Evolutionary conservation across 169 alveolate species (phyloP), one percentile per base, ranked within the genome.

Genomic region (Babesia ovis): DNA sequence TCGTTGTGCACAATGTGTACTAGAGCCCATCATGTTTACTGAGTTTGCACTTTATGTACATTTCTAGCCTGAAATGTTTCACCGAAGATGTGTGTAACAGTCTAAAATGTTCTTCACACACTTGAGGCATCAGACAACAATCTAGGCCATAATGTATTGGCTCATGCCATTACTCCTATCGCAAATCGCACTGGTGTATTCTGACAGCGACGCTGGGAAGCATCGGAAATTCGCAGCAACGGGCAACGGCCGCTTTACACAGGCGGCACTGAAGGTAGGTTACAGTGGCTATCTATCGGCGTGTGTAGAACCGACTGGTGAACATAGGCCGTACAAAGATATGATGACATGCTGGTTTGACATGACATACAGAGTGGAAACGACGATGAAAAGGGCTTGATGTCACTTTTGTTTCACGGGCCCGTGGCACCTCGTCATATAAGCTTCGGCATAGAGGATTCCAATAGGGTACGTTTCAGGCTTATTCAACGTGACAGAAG

Each of bases 371-470:
- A 64, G 74, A 57, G 46, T n/a, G 67, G 56, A 0, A 20, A 61
- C 31, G 41, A 60, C 35, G 45, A 61, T 23, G 73, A 50, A 22
- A 53, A 66, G 50, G 64, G 71, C 3, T n/a, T 77, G 37, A 42
- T 77, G 67, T 77, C 86, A 18, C 73, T 77, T 42, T 57, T 77
- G 8, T 77, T 77, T 42, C 86, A 77, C 67, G 73, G 73, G 25
- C 67, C 60, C 31, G 82, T 77, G 35, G 41, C 76, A 18, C 68
- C 76, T 32, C 32, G 82, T 23, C 57, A 71, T 35, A 51, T 77
- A 39, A 67, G 55, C 57, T 39, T 77, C 37, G 86, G 86, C 25
- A 14, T 77, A 48, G 86, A 77, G 46, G 86, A 77, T 57, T 77
- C 86, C 59, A 77, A 77, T 70, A 12, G 22, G 86, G 86, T 77